A percentile compares a stretch with the other conserved stretches of the same genome.
Evolutionary conservation across 73 alveolate species (phyloP).

Genomic region (Tetrahymena elliotti): DNA sequence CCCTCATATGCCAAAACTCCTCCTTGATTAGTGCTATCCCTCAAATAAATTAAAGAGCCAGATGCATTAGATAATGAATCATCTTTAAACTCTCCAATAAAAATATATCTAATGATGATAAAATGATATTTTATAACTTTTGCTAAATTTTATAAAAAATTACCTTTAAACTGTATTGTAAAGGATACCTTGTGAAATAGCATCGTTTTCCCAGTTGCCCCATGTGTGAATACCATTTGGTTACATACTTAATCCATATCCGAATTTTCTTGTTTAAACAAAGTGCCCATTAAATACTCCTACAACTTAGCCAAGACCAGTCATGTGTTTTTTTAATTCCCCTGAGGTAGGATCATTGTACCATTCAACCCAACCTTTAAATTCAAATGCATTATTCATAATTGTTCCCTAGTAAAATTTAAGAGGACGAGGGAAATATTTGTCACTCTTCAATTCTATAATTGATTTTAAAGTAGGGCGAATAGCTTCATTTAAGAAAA

Average conservation of each 20-base stretch:
- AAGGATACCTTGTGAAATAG: neutral
- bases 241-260: neutral
- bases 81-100: neutral
- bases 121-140: neutral
- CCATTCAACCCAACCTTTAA: neutral
- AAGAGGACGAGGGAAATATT: neutral
- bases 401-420: neutral
- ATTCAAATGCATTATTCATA: neutral
- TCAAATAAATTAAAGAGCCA: neutral
- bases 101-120: neutral
- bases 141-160: neutral
- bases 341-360: neutral
- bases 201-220: neutral
- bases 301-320: neutral
- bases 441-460: neutral
- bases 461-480: neutral
- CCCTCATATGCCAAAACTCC: neutral
- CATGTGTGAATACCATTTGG: neutral
- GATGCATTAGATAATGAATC: neutral
- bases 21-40: neutral
- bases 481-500: neutral
- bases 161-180: neutral
- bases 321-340: neutral
- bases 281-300: neutral
- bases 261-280: neutral